phyloP scores from a whole-genome alignment of 805 yeast genomes.

The Ascoidea asiatica region DNA sequence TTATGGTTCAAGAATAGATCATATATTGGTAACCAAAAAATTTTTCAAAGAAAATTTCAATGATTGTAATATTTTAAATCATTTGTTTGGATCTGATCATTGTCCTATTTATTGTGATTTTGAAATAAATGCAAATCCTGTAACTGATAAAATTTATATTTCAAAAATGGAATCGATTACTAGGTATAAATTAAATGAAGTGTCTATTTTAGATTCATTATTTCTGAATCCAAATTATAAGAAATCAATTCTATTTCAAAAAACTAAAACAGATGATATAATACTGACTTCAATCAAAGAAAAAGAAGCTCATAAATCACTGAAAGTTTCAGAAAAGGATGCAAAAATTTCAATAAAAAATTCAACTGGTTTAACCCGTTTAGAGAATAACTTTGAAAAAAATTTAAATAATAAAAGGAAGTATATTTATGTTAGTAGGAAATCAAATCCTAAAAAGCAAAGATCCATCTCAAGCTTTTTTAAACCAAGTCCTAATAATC shows the following conservation, averaged over 20 bases:
- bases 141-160: background rate
- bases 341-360: background rate
- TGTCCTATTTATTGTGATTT: conserved; percentile 81
- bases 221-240: background rate
- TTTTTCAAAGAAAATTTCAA: conserved; percentile 19
- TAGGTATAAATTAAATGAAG: background rate
- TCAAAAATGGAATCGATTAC: background rate
- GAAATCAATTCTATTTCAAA: background rate
- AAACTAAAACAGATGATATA: background rate
- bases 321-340: background rate
- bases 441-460: conserved; percentile 8
- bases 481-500: conserved; percentile 1
- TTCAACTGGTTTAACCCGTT: background rate
- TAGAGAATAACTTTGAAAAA: background rate
- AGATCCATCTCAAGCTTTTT: conserved; percentile 15
- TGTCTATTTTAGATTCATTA: background rate
- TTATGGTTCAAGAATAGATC: conserved; percentile 81
- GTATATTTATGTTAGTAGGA: conserved; percentile 6
- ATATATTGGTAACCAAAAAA: conserved; percentile 38
- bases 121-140: conserved; percentile 15
- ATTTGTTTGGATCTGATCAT: conserved; percentile 80
- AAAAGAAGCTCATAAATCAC: background rate
- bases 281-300: background rate
- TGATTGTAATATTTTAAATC: conserved; percentile 46
- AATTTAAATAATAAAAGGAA: background rate